These are phyloP conservation scores for Ceratocystis variospora DNA, from an alignment of 2,329 filamentous ascomycete genomes.

Conservation along the genomic window DNA sequence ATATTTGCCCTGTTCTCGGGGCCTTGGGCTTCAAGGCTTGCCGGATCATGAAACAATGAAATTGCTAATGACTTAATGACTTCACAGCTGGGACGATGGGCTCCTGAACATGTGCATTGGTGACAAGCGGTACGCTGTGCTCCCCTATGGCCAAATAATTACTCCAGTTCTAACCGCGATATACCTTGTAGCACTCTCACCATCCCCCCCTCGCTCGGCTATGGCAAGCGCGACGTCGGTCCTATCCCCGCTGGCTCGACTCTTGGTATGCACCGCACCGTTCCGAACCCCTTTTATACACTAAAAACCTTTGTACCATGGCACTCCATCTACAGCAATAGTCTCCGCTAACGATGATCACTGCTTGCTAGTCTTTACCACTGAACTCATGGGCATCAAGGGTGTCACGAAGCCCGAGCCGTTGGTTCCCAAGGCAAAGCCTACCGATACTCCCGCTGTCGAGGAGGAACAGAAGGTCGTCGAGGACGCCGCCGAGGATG, in stretches of 20 bases:
- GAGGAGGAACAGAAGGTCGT: constrained; percentile 24
- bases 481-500: constrained; percentile 27
- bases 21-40: background rate
- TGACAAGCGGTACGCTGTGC: constrained; percentile 52
- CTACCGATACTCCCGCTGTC: constrained; percentile 23
- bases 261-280: constrained; percentile 40
- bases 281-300: background rate
- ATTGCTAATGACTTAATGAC: background rate
- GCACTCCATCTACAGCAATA: background rate
- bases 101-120: constrained; percentile 90
- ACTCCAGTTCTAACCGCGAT: background rate
- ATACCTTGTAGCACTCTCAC: constrained; percentile 51
- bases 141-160: background rate
- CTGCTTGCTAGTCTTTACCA: constrained; percentile 60
- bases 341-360: background rate
- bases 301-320: background rate
- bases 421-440: constrained; percentile 30
- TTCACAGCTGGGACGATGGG: constrained; percentile 68
- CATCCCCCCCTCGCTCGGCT: constrained; percentile 75
- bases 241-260: constrained; percentile 75
- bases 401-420: constrained; percentile 47
- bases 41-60: constrained; percentile 20
- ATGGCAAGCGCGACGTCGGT: constrained; percentile 61
- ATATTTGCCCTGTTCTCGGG: background rate
- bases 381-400: constrained; percentile 71